Conservation (phyloP, 2,329 filamentous ascomycete species). For the Tolypocladium capitatum region DNA sequence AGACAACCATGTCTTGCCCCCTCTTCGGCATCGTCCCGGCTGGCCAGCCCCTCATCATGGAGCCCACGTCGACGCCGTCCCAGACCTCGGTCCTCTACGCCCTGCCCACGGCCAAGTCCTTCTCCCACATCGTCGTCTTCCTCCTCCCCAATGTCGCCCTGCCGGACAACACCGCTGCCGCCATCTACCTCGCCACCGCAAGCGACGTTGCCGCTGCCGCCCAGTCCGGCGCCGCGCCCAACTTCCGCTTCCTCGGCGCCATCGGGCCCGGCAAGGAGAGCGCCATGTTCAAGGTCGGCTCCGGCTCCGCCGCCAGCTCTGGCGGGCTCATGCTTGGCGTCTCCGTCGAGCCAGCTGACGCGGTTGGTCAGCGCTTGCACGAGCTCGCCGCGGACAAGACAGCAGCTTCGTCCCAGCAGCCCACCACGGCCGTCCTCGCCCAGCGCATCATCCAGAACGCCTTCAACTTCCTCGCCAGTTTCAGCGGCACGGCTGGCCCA, state of each 20-base stretch:
- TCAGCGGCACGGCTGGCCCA: conserved; percentile 50
- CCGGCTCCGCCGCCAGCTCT: conserved; percentile 9
- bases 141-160: conserved; percentile 66
- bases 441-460: conserved; percentile 93
- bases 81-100: conserved; percentile 44
- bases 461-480: conserved; percentile 90
- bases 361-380: conserved; percentile 58
- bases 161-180: conserved; percentile 65
- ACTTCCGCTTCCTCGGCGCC: conserved; percentile 77
- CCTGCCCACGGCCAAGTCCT: conserved; percentile 35
- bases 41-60: conserved; percentile 42
- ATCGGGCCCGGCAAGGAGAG: conserved; percentile 84
- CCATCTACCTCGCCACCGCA: conserved; percentile 67
- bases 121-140: conserved; percentile 81
- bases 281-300: conserved; percentile 70
- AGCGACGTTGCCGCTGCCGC: conserved; percentile 24
- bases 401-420: conserved; percentile 13
- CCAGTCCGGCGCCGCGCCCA: conserved; percentile 29
- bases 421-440: conserved; percentile 66
- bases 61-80: conserved; percentile 38
- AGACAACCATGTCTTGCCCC: conserved; percentile 24
- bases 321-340: conserved; percentile 64
- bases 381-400: conserved; percentile 31
- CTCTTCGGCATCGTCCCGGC: conserved; percentile 49
- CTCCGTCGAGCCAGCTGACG: conserved; percentile 60